These are phyloP conservation scores for Fragaria nilgerrensis DNA, from an alignment of 306 rosid species.

Conservation along the genomic window DNA sequence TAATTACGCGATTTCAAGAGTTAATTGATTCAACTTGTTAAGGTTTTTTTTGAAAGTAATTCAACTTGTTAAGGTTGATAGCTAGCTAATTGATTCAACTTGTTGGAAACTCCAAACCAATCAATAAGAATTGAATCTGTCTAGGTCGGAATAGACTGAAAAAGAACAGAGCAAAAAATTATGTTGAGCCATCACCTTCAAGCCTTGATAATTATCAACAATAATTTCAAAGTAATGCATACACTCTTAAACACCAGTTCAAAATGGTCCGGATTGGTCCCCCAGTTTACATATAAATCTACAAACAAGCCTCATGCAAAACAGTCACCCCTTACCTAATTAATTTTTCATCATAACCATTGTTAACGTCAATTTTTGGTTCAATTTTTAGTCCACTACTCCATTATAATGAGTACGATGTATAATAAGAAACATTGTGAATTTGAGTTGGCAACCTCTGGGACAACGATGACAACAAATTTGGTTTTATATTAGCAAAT, in stretches of 20 bases:
- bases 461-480: too few species aligned
- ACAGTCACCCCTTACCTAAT: neutral
- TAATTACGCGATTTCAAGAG: too few species aligned
- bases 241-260: neutral
- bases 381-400: too few species aligned
- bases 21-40: too few species aligned
- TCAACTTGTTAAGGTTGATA: too few species aligned
- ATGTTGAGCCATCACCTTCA: constrained; percentile 8
- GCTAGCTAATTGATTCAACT: too few species aligned
- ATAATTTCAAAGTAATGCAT: neutral
- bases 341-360: neutral
- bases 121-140: neutral
- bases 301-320: constrained; percentile 7
- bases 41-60: too few species aligned
- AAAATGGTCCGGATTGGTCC: neutral
- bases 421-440: too few species aligned
- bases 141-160: constrained; percentile 7
- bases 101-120: neutral
- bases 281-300: neutral
- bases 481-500: too few species aligned
- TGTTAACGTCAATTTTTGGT: neutral
- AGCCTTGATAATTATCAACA: constrained; percentile 2
- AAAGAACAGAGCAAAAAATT: neutral
- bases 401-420: too few species aligned
- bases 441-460: too few species aligned